A percentile compares a stretch with the other conserved stretches of the same genome.
Conservation (phyloP, 805 yeast species). For the Torulaspora maleeae region DNA sequence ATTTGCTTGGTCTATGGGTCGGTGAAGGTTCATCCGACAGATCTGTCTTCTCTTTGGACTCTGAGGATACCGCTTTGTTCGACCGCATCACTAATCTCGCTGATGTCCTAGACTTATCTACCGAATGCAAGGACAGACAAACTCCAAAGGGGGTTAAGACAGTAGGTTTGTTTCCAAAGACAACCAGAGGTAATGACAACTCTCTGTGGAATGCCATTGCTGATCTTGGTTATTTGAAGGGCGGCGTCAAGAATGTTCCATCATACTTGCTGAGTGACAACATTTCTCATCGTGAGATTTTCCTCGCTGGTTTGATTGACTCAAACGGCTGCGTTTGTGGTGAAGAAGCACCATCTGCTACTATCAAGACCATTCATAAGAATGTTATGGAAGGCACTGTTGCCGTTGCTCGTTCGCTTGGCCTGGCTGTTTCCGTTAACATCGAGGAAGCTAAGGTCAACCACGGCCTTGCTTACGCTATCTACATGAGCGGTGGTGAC, state of each 20-base stretch:
- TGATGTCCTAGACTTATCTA: too few species aligned
- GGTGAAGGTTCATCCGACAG: too few species aligned
- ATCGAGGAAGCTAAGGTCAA: conserved; percentile 17
- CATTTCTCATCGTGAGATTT: conserved; percentile 39
- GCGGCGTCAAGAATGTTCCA: conserved; percentile 32
- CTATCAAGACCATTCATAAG: conserved; percentile 26
- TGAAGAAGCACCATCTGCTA: conserved; percentile 19
- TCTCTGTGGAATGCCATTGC: conserved; percentile 24
- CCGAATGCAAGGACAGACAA: too few species aligned
- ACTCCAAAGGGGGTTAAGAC: too few species aligned
- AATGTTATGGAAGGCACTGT: conserved; percentile 33
- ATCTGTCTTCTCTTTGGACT: too few species aligned
- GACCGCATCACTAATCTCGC: too few species aligned
- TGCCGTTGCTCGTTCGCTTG: conserved; percentile 42
- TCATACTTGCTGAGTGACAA: conserved; percentile 30
- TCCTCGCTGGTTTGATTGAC: conserved; percentile 43
- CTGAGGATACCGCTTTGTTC: too few species aligned
- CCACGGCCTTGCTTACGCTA: background rate
- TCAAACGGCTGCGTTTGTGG: conserved; percentile 32
- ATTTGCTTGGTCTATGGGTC: conserved; percentile 39
- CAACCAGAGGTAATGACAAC: too few species aligned
- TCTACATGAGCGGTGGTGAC: conserved; percentile 16
- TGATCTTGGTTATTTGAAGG: conserved; percentile 15
- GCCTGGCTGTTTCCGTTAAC: conserved; percentile 30
- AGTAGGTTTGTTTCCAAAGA: too few species aligned